A percentile compares a stretch with the other conserved stretches of the same genome.
These are phyloP conservation scores for Chrysoporthe cubensis DNA, from an alignment of 2,329 filamentous ascomycete species.

Conservation along the genomic window DNA sequence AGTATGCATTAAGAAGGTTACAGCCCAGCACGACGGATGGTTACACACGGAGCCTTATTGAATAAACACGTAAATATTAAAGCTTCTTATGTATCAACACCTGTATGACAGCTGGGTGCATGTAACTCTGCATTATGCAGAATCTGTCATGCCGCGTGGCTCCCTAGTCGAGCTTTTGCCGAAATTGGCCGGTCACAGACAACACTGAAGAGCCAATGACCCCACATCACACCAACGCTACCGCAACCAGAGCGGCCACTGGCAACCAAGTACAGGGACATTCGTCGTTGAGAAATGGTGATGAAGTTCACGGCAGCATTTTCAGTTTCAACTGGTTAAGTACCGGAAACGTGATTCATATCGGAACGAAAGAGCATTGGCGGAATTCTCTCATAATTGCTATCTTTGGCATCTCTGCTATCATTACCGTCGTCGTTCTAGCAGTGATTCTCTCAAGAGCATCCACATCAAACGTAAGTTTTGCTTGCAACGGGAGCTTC, in stretches of 20 bases:
- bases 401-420: background rate
- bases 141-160: background rate
- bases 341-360: background rate
- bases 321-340: too few relatives aligned
- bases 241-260: background rate
- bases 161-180: background rate
- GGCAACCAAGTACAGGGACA: background rate
- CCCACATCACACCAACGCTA: background rate
- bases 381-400: background rate
- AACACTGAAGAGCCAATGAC: background rate
- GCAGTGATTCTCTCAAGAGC: background rate
- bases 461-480: background rate
- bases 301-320: background rate
- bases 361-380: background rate
- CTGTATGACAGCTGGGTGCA: background rate
- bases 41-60: background rate
- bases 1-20: background rate
- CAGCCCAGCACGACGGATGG: background rate
- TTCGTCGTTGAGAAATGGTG: background rate
- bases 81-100: background rate
- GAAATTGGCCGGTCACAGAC: background rate
- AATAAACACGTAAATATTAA: background rate
- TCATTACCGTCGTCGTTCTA: background rate
- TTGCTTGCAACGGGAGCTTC: background rate
- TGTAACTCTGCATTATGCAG: background rate